These are phyloP conservation scores for Amphibolis antarctica DNA, from an alignment of 106 monocot species.

Conservation along the genomic window DNA sequence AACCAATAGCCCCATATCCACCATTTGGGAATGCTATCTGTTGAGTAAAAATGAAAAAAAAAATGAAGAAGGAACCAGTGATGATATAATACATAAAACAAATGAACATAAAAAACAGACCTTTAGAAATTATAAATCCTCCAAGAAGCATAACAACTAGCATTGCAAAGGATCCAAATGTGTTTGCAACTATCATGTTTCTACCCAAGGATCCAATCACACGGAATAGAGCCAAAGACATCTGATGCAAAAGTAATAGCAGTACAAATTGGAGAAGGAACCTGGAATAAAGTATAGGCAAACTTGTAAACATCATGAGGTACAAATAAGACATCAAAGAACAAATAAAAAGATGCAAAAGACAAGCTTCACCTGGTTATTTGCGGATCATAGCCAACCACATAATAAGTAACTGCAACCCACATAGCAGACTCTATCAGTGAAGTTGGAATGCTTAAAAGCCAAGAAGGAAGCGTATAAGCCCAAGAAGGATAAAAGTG, in stretches of 20 bases:
- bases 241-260: constrained; percentile 89
- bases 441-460: constrained; percentile 91
- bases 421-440: constrained; percentile 77
- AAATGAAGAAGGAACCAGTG: not conserved
- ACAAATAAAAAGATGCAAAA: not conserved
- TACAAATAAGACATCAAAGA: not conserved
- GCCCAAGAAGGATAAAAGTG: constrained; percentile 94
- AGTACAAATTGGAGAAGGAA: constrained; percentile 71
- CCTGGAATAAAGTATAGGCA: constrained; percentile 28
- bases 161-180: constrained; percentile 97
- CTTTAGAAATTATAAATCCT: constrained; percentile 91
- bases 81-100: not conserved
- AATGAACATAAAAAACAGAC: constrained; percentile 23
- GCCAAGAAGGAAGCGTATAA: constrained; percentile 87
- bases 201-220: constrained; percentile 82
- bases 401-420: constrained; percentile 90
- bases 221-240: constrained; percentile 92
- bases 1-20: constrained; percentile 99
- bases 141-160: constrained; percentile 97
- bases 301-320: too few species aligned
- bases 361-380: constrained; percentile 54
- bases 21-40: constrained; percentile 93
- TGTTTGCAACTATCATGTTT: constrained; percentile 98
- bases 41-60: constrained; percentile 1
- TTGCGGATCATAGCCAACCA: constrained; percentile 89